A percentile compares a stretch with the other conserved stretches of the same genome.
phyloP scores from a whole-genome alignment of 2,329 filamentous ascomycete species.

The Curvularia verruculosa region DNA sequence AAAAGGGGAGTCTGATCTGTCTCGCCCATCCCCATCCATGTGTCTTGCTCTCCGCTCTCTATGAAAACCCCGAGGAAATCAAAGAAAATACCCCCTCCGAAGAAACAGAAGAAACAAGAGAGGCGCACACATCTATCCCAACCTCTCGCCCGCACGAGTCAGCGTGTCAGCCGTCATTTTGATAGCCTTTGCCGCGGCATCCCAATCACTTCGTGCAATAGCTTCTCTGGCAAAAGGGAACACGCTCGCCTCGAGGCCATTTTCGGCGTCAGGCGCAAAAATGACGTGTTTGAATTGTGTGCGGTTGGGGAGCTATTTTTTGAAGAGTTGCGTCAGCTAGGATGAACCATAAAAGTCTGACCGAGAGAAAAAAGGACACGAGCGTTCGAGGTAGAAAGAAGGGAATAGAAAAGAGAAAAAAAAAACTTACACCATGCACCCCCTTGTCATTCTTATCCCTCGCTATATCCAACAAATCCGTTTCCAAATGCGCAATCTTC shows the following conservation, averaged over 20 bases:
- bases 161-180: conserved; percentile 74
- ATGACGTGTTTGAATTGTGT: conserved; percentile 94
- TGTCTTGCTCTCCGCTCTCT: too few species aligned
- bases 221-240: conserved; percentile 89
- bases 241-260: conserved; percentile 65
- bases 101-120: background rate
- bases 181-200: conserved; percentile 68
- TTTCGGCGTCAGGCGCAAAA: conserved; percentile 83
- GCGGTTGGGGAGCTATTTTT: conserved; percentile 70
- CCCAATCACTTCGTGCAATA: conserved; percentile 74
- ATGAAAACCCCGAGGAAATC: too few species aligned
- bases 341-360: too few species aligned
- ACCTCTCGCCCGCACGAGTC: conserved; percentile 61
- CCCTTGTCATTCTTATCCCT: conserved; percentile 53
- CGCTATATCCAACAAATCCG: conserved; percentile 77
- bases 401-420: background rate
- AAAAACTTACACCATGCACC: conserved; percentile 67
- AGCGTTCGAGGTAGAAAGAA: background rate
- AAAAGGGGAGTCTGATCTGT: too few species aligned
- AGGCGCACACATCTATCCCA: conserved; percentile 38
- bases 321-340: too few species aligned
- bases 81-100: too few species aligned
- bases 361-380: too few species aligned
- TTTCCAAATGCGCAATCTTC: conserved; percentile 81
- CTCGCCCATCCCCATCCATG: too few species aligned